Evolutionary conservation across 2,329 filamentous ascomycete genomes (phyloP), one percentile per base, ranked within the genome.

Genomic region (Cordyceps tenuipes): DNA sequence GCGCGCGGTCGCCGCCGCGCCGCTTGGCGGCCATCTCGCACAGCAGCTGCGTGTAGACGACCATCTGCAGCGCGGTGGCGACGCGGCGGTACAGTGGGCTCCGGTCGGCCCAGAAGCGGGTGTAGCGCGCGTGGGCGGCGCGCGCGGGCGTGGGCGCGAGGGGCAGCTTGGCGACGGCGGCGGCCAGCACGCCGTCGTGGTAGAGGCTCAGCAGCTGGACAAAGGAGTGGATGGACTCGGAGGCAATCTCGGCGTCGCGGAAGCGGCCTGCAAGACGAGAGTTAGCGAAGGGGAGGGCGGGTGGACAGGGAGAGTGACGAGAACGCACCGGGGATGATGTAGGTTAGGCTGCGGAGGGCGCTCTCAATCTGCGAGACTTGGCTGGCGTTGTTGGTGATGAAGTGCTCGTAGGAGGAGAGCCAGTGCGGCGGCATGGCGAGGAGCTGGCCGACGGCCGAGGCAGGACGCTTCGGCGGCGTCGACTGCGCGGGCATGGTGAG

Each of bases 1-100:
- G 84, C 29, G 87, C 75, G 68, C 83, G 85, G 72, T 95, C 83
- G 49, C 88, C 91, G 19, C 90, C 89, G 63, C 86, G 86, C 53
- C 93, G 83, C 74, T 96, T 95, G 31, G 92, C 92, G 31, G 89
- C 84, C 94, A 99, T 99, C 72, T 99, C 94, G 82, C 93, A 94
- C n/a, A 99, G 77, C 34, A 99, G 79, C 75, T 99, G 91, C 0
- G 92, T 96, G 70, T 97, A 97, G 66, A 94, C 89, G 29, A 97
- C 89, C 75, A 96, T 88, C 71, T 96, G 91, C 53, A 99, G 77
- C 5, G 91, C 78, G 64, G 92, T 81, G 46, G 93, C 92, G 59
- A 95, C 84, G 62, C 89, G 84, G 62, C 87, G 84, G 73, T 99
- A 99, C 10, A 90, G 79, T 5, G 81, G 78, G 67, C 80, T 85